A percentile compares a stretch with the other conserved stretches of the same genome.
These are phyloP conservation scores for Eimeria tenella DNA, from an alignment of 169 alveolate species.

Conservation along the genomic window DNA sequence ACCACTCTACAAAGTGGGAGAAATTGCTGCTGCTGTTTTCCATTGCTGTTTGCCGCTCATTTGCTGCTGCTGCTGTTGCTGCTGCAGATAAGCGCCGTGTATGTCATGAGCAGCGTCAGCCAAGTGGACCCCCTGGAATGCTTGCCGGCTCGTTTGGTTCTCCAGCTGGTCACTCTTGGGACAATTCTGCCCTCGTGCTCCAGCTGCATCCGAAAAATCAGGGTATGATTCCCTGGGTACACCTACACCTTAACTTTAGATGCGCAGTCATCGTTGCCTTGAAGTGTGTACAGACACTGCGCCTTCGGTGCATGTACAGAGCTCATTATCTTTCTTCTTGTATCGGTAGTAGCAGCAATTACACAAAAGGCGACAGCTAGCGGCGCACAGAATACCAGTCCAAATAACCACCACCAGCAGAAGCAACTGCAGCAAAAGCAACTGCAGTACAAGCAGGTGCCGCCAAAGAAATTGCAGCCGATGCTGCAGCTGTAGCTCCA, in stretches of 20 bases:
- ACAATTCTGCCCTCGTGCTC: background rate
- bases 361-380: background rate
- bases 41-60: too few species aligned
- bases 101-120: slow-evolving; percentile 27
- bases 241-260: background rate
- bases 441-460: too few species aligned
- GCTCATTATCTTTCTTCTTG: too few species aligned
- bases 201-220: background rate
- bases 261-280: too few species aligned
- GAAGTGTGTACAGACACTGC: too few species aligned
- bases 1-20: background rate
- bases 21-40: background rate
- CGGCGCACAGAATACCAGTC: too few species aligned
- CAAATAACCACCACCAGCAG: background rate
- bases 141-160: slow-evolving; percentile 35
- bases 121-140: slow-evolving; percentile 19
- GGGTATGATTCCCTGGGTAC: background rate
- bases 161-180: background rate
- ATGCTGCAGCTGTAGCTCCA: too few species aligned
- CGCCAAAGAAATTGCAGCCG: too few species aligned
- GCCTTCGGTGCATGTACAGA: background rate
- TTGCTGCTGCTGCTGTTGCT: background rate
- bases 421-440: background rate
- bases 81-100: slow-evolving; percentile 53
- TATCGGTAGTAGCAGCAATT: background rate